A percentile compares a stretch with the other conserved stretches of the same genome.
Evolutionary conservation across 176 grass and related monocot species (phyloP).

Genomic region (Stipa capillata): DNA sequence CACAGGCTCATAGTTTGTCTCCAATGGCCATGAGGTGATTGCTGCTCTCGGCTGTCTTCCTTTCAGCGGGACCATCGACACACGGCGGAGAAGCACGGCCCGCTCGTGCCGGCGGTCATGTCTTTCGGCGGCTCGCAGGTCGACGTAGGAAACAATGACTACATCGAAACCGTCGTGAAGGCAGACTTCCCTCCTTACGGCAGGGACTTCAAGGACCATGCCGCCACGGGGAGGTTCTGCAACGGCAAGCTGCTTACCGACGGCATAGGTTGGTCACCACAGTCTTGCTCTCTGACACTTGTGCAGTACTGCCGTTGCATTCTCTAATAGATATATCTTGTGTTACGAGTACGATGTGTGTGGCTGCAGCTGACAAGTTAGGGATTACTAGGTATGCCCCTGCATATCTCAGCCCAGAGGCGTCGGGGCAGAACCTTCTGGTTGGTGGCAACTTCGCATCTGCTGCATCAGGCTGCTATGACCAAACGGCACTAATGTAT

Average conservation of each 20-base stretch:
- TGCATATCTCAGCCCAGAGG: conserved; percentile 75
- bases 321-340: no score
- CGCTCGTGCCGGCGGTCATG: conserved; percentile 66
- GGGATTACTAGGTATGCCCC: conserved; percentile 57
- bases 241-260: conserved; percentile 79
- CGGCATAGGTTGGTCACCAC: conserved; percentile 41
- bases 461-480: conserved; percentile 61
- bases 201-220: conserved; percentile 60
- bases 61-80: not conserved
- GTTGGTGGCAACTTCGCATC: conserved; percentile 86
- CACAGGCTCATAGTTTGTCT: no score
- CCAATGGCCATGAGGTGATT: no score
- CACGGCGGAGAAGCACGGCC: conserved; percentile 30
- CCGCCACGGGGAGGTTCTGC: conserved; percentile 77
- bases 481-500: not conserved
- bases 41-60: conserved; percentile 9
- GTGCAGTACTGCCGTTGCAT: no score
- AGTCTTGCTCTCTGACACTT: not conserved
- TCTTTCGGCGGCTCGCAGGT: conserved; percentile 77
- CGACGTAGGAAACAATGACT: conserved; percentile 90
- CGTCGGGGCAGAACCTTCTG: conserved; percentile 67
- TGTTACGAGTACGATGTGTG: not conserved
- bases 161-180: conserved; percentile 61
- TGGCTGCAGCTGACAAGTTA: conserved; percentile 57
- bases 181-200: conserved; percentile 79